phyloP scores from a whole-genome alignment of 1,284 basidiomycete species.

The Fomitopsis pinicola region DNA sequence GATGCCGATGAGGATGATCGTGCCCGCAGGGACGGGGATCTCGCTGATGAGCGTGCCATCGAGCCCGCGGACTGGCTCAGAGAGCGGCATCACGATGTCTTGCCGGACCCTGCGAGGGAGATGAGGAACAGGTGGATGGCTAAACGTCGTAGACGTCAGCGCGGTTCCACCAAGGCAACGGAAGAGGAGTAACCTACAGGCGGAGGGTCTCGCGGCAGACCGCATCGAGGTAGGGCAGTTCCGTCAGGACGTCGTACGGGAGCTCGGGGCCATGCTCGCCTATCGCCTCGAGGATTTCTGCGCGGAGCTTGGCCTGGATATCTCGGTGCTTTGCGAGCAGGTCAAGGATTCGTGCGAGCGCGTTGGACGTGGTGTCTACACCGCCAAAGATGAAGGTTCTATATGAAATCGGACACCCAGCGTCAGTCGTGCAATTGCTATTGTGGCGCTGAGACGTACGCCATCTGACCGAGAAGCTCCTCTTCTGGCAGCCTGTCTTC shows the following conservation, averaged over 20 bases:
- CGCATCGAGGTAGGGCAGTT: conserved; percentile 11
- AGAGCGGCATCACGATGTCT: conserved; percentile 37
- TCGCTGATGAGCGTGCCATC: conserved; percentile 31
- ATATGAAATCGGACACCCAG: neutral
- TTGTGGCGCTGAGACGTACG: conserved; percentile 1
- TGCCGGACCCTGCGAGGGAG: conserved; percentile 16
- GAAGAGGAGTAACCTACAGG: neutral
- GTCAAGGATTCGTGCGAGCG: neutral
- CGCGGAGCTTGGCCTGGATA: conserved; percentile 4
- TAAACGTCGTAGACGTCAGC: neutral
- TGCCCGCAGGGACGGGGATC: conserved; percentile 40
- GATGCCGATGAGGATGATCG: conserved; percentile 43
- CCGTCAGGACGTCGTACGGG: conserved; percentile 6
- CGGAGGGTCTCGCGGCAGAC: conserved; percentile 13
- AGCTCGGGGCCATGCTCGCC: neutral
- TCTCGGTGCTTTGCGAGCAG: conserved; percentile 3
- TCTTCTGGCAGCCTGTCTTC: conserved; percentile 2
- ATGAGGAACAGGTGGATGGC: conserved; percentile 2
- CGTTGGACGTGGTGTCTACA: conserved; percentile 12
- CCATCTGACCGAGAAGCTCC: conserved; percentile 7
- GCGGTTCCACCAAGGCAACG: neutral
- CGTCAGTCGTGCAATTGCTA: neutral
- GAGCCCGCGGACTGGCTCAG: conserved; percentile 15
- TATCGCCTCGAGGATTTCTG: neutral
- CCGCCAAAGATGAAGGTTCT: conserved; percentile 8